These are phyloP conservation scores for Groenewaldozyma sp. DNA, from an alignment of 1,139 yeast species.

Conservation along the genomic window DNA sequence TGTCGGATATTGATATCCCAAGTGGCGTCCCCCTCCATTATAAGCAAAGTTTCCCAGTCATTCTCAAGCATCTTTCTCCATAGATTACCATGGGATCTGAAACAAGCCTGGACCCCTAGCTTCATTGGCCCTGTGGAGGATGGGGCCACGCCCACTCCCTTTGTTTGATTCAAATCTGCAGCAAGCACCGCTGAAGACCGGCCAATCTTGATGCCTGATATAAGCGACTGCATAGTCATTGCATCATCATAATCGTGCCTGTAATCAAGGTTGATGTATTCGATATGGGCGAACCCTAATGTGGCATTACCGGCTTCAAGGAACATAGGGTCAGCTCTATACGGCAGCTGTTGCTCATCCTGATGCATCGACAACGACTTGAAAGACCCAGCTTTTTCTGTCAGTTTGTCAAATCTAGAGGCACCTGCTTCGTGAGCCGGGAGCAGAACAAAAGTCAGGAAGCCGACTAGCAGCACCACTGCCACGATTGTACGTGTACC, in stretches of 20 bases:
- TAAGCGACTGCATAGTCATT: constrained; percentile 10
- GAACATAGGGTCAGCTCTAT: neutral
- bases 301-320: constrained; percentile 14
- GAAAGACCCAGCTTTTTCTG: neutral
- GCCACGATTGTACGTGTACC: neutral
- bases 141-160: constrained; percentile 12
- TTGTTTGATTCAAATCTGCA: neutral
- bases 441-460: neutral
- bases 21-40: constrained; percentile 13
- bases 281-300: constrained; percentile 14
- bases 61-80: constrained; percentile 12
- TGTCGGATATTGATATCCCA: constrained; percentile 13
- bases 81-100: constrained; percentile 12
- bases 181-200: constrained; percentile 11
- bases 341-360: neutral
- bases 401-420: too few species aligned
- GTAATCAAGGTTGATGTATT: constrained; percentile 12
- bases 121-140: constrained; percentile 4
- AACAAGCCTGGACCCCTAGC: constrained; percentile 9
- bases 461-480: neutral
- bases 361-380: neutral
- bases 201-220: constrained; percentile 10
- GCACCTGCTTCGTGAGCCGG: neutral
- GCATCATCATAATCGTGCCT: constrained; percentile 13
- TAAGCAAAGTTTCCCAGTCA: constrained; percentile 9